Evolutionary conservation across 2,329 filamentous ascomycete genomes (phyloP), one percentile per base, ranked within the genome.

Genomic region (Penicillium sp.): DNA sequence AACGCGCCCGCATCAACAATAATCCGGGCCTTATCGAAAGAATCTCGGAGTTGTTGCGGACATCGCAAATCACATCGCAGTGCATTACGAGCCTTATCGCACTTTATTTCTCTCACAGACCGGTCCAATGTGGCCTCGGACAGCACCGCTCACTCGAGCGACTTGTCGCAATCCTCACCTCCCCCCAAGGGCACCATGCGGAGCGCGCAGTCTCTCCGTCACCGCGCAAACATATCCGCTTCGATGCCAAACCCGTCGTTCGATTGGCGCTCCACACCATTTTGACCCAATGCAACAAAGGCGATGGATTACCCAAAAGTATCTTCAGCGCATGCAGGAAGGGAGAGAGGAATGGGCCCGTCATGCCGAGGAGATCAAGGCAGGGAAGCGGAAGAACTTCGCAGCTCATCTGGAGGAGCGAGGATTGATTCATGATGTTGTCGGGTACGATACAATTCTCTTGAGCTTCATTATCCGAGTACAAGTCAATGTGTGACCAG

Each of bases 341-440:
- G 77, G 75, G 0, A 68, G 77, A 60, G 58, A 70, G 43, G 70
- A 78, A 65, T 81, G 78, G 78, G 66, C 68, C 39, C 58, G 56
- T 16, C 73, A 73, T 53, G 78, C 78, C 7, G 54, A 75, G 55
- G 75, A 79, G 54, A 81, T 81, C 58, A 72, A 75, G 58, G 70
- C 63, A 18, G 80, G 80, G 10, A 73, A 75, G 56, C 73, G 75
- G 59, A 75, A 79, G 63, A 77, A 71, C 58, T 80, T 82, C 61
- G 66, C 77, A 19, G 66, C 73, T 49, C 71, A 78, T 37, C 65
- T 82, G 31, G 79, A 82, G 61, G 77, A 81, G 59, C 71, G 80
- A 64, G 78, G 77, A 0, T 68, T 79, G 33, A 58, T 82, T 47
- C 76, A 82, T 63, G 74, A 79, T 66, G 74, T 80, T 57, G 76